Evolutionary conservation across 257 asterid species (phyloP).

Genomic region (Ballota nigra): DNA sequence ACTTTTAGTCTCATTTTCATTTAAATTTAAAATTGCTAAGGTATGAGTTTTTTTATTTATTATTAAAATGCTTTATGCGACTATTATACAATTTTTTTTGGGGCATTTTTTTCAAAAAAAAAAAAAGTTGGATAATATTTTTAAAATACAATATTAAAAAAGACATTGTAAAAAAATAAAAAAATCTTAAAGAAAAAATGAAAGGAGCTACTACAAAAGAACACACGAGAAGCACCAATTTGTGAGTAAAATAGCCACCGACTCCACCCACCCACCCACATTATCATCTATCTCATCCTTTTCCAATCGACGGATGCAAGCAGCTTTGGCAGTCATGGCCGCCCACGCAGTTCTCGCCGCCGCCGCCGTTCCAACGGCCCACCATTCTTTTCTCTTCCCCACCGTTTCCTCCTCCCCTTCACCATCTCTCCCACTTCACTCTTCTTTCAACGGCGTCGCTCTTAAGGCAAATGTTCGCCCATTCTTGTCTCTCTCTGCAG

Average conservation of each 20-base stretch:
- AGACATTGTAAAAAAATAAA: no score
- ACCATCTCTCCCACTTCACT: conserved; percentile 33
- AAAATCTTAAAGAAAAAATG: no score
- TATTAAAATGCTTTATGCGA: no score
- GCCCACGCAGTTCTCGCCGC: conserved; percentile 51
- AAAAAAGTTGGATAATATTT: no score
- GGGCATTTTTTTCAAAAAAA: no score
- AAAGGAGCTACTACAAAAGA: no score
- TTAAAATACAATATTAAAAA: no score
- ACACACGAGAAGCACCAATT: neutral
- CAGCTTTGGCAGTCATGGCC: conserved; percentile 75
- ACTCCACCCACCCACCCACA: conserved; percentile 6
- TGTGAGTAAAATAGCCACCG: neutral
- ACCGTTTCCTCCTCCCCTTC: conserved; percentile 32
- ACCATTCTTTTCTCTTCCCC: conserved; percentile 38
- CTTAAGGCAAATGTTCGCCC: conserved; percentile 53
- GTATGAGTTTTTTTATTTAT: no score
- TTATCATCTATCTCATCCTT: conserved; percentile 28
- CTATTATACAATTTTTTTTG: no score
- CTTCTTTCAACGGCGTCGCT: conserved; percentile 66
- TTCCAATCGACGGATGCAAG: conserved; percentile 36
- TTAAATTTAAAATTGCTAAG: no score
- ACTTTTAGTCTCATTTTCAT: no score
- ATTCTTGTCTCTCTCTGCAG: conserved; percentile 39
- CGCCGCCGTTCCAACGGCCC: conserved; percentile 35